Evolutionary conservation across 1,284 basidiomycete genomes (phyloP).

Genomic region (Kalmanozyma brasiliensis): DNA sequence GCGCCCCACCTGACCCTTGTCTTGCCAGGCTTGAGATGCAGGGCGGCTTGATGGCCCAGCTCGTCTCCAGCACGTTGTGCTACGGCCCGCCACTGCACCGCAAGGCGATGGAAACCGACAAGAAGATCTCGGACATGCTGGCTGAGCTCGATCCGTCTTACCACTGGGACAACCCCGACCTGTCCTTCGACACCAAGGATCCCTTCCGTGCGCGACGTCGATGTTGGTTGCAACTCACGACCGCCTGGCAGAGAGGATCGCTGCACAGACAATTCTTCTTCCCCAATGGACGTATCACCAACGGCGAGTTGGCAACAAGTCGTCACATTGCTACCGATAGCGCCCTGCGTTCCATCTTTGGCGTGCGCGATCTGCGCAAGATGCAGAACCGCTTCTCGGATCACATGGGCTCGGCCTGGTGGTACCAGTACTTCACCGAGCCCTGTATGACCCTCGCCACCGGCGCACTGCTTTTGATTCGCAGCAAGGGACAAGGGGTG

Average conservation of each 20-base stretch:
- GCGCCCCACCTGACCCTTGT: slow-evolving; percentile 34
- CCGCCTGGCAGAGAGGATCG: slow-evolving; percentile 37
- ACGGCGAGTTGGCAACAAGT: slow-evolving; percentile 42
- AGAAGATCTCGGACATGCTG: slow-evolving; percentile 21
- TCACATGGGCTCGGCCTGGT: slow-evolving; percentile 40
- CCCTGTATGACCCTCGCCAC: slow-evolving; percentile 52
- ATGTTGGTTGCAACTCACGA: slow-evolving; percentile 41
- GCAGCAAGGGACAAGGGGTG: slow-evolving; percentile 40
- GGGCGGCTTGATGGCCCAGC: slow-evolving; percentile 36
- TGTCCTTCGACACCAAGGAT: slow-evolving; percentile 31
- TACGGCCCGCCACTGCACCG: slow-evolving; percentile 42
- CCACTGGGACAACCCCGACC: slow-evolving; percentile 27
- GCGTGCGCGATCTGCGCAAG: slow-evolving; percentile 27
- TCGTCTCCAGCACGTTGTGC: slow-evolving; percentile 41
- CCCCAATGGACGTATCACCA: slow-evolving; percentile 48
- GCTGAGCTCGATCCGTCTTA: slow-evolving; percentile 26
- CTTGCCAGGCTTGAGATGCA: slow-evolving; percentile 34
- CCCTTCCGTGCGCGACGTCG: slow-evolving; percentile 41
- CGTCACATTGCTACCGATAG: slow-evolving; percentile 43
- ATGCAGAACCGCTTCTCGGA: slow-evolving; percentile 43
- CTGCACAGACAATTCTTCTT: slow-evolving; percentile 47
- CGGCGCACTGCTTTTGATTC: slow-evolving; percentile 36
- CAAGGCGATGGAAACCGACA: slow-evolving; percentile 47
- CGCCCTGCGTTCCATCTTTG: slow-evolving; percentile 31
- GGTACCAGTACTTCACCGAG: slow-evolving; percentile 49